Conservation (phyloP, 1,139 yeast genomes). For the Arxiozyma telluris region DNA sequence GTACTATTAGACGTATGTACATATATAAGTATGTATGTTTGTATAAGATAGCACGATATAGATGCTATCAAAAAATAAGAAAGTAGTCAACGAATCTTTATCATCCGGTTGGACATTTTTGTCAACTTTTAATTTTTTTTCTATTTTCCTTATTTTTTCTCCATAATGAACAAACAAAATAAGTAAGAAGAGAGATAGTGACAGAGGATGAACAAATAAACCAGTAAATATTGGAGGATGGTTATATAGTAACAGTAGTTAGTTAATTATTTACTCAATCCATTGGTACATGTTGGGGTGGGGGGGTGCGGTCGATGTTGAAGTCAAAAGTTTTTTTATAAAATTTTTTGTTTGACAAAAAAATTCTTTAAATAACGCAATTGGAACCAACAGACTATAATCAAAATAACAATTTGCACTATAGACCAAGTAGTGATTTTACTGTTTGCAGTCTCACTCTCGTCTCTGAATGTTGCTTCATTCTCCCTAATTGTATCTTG, state of each 20-base stretch:
- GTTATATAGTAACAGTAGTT: neutral
- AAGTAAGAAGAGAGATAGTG: too few species aligned
- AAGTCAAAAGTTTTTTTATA: constrained; percentile 22
- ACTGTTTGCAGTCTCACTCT: constrained; percentile 44
- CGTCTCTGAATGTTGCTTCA: constrained; percentile 47
- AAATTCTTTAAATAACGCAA: constrained; percentile 48
- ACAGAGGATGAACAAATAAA: too few species aligned
- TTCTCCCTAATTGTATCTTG: constrained; percentile 44
- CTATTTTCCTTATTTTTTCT: neutral
- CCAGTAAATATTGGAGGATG: neutral
- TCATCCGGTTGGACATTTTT: neutral
- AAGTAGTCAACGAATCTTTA: too few species aligned
- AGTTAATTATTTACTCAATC: neutral
- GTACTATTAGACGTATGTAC: too few species aligned
- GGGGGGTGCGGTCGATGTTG: neutral
- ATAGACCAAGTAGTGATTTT: constrained; percentile 49
- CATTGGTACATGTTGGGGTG: neutral
- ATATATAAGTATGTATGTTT: too few species aligned
- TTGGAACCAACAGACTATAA: constrained; percentile 52
- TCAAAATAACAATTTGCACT: constrained; percentile 40
- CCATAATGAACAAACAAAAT: neutral
- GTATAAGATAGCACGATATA: too few species aligned
- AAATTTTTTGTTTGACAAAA: constrained; percentile 54
- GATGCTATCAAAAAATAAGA: neutral
- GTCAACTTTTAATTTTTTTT: neutral